Base-by-base conservation (phyloP, 179 eudicot genomes). In the Silene vulgaris region DNA sequence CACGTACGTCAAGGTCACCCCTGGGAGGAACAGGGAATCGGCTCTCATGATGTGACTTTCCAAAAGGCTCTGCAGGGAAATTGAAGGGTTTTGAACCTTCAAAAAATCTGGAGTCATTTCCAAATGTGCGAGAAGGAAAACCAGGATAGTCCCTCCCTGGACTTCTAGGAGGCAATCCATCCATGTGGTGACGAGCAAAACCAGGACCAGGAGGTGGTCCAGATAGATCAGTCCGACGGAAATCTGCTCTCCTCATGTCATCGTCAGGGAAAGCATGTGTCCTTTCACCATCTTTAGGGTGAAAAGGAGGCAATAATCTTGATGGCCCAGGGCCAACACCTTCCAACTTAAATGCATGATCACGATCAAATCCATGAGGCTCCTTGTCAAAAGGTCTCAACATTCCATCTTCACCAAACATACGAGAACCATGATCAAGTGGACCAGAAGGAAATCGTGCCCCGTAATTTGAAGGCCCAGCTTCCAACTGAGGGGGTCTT, bases 61-160 rank as follows among this genome's bases (percentile, higher is more conserved):
- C 87, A 73, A 71, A 78, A 7, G 85, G 85, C 67, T 85, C 90
- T 43, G 85, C 52, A 68, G 88, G 82, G 37, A 80, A 83, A 75
- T 75, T 74, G 43, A 78, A 84, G 29, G 84, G 71, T 69, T 85
- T 80, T 20, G 87, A 73, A 43, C 88, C 90, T 75, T 84, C 86
- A 83, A 87, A 85, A 12, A 86, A 74, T 37, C 74, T 87, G n/a
- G 88, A 73, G 65, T 81, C 89, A 77, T 83, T 79, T 74, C 88
- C 91, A 82, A 84, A 80, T 64, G 83, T 72, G 71, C 78, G 84
- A 35, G 90, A 71, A 56, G 89, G 87, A 71, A 85, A 83, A 71
- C 86, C 84, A 66, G 76, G 45, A 81, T 82, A 84, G 52, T 87
- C 94, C 78, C 90, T 81, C 75, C 88, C 92, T 20, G 90, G 97